A percentile compares a stretch with the other conserved stretches of the same genome.
phyloP scores from a whole-genome alignment of 2,329 filamentous ascomycete genomes.

The Penicillium sp. region DNA sequence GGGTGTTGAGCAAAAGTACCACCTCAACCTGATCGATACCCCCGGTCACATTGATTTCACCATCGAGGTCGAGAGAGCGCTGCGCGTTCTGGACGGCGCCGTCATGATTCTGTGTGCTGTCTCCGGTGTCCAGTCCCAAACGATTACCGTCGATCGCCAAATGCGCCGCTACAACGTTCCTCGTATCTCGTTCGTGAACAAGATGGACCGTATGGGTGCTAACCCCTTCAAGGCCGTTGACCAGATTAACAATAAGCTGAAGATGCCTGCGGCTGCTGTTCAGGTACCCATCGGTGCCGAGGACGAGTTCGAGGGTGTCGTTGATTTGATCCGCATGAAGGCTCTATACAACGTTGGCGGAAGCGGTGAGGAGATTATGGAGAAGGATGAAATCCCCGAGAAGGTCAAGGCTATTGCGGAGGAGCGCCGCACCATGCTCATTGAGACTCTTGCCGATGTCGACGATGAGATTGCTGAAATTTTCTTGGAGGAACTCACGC shows the following conservation, averaged over 20 bases:
- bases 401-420: slow-evolving; percentile 71
- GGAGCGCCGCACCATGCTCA: slow-evolving; percentile 79
- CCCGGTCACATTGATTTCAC: slow-evolving; percentile 99
- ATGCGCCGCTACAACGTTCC: slow-evolving; percentile 99
- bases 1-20: slow-evolving; percentile 84
- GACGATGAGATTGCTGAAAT: slow-evolving; percentile 97
- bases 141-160: slow-evolving; percentile 95
- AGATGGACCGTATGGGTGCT: slow-evolving; percentile 98
- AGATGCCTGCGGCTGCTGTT: slow-evolving; percentile 85
- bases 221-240: slow-evolving; percentile 98
- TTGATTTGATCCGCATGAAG: slow-evolving; percentile 90
- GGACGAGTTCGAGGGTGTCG: slow-evolving; percentile 86
- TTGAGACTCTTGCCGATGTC: slow-evolving; percentile 94
- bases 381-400: slow-evolving; percentile 78
- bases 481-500: slow-evolving; percentile 82
- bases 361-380: slow-evolving; percentile 72
- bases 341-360: slow-evolving; percentile 87
- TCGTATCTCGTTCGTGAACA: slow-evolving; percentile 94
- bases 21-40: slow-evolving; percentile 98
- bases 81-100: slow-evolving; percentile 91
- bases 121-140: slow-evolving; percentile 95
- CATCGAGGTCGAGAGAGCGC: slow-evolving; percentile 93
- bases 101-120: slow-evolving; percentile 99
- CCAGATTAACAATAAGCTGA: slow-evolving; percentile 95
- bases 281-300: slow-evolving; percentile 93